Conservation (phyloP, 768 basidiomycete species). For the Tylopilus intermedius region DNA sequence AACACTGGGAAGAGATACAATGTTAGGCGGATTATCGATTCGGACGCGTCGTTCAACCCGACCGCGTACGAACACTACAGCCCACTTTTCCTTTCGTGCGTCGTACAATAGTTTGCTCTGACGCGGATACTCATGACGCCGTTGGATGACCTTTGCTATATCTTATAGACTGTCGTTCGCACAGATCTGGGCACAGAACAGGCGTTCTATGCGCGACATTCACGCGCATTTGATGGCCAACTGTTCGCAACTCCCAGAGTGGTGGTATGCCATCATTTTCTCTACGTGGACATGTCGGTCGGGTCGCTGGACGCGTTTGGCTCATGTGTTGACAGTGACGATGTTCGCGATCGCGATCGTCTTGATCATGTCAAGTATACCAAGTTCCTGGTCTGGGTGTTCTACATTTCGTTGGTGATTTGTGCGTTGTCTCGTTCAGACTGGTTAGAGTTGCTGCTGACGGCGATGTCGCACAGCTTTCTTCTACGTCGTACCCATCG, state of each 20-base stretch:
- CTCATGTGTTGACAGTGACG: slow-evolving; percentile 24
- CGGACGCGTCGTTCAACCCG: no score
- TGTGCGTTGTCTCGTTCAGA: no score
- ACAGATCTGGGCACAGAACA: slow-evolving; percentile 68
- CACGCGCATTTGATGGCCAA: slow-evolving; percentile 52
- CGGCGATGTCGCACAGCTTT: slow-evolving; percentile 26
- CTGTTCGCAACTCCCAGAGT: slow-evolving; percentile 57
- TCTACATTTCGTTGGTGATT: slow-evolving; percentile 25
- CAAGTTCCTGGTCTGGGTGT: slow-evolving; percentile 39
- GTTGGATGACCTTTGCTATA: no score
- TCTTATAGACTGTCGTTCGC: no score
- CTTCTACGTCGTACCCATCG: slow-evolving; percentile 61
- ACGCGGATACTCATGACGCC: no score
- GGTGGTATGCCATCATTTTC: slow-evolving; percentile 46
- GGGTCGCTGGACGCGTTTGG: not conserved
- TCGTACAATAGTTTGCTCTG: no score
- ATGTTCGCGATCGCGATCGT: slow-evolving; percentile 58
- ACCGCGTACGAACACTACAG: no score
- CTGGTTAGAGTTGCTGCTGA: not conserved
- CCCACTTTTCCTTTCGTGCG: no score
- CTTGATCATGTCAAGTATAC: slow-evolving; percentile 53
- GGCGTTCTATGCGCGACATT: slow-evolving; percentile 65
- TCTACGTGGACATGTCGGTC: slow-evolving; percentile 7
- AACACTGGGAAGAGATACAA: no score
- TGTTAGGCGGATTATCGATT: no score